Evolutionary conservation across 768 basidiomycete species (phyloP), one percentile per base, ranked within the genome.

Genomic region (Phaeolepiota aurea): DNA sequence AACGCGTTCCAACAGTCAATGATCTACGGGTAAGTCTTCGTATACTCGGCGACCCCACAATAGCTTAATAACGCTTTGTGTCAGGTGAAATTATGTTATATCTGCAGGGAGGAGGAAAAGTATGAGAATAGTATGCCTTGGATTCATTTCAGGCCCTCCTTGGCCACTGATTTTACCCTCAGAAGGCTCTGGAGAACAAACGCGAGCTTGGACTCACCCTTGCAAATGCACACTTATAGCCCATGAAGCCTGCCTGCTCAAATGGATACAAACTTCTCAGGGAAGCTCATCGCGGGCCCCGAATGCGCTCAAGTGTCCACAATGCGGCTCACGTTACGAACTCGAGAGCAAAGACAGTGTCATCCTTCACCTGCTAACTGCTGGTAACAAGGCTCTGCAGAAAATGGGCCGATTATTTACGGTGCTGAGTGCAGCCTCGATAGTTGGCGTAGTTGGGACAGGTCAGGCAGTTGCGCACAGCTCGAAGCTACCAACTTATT

Each of bases 151-250:
- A n/a, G n/a, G n/a, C n/a, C n/a, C n/a, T n/a, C n/a, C n/a, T n/a
- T n/a, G n/a, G n/a, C n/a, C n/a, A n/a, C n/a, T n/a, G n/a, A n/a
- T n/a, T n/a, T n/a, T n/a, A n/a, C n/a, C n/a, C 44, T 10, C 2
- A 43, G 0, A 20, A 76, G 70, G 56, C 28, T 64, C 63, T 32
- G 69, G 68, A 32, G 58, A 66, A 9, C 74, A 76, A 4, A 72
- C 75, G 10, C 64, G 70, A 23, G 56, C 63, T 40, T 89, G 87
- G 85, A 79, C 77, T 0, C 87, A 89, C 49, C 87, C 87, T 2
- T 89, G 87, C 57, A 77, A 63, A 35, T 89, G 87, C 52, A 87
- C 87, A 0, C 71, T 89, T 28, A 65, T 89, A 30, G 87, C 87
- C 2, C 87, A 88, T 57, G 83, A 88, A 54, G 62, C 75, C 0